A percentile compares a stretch with the other conserved stretches of the same genome.
Evolutionary conservation across 139 green algal genomes (phyloP).

Genomic region (Asterochloris sp.): DNA sequence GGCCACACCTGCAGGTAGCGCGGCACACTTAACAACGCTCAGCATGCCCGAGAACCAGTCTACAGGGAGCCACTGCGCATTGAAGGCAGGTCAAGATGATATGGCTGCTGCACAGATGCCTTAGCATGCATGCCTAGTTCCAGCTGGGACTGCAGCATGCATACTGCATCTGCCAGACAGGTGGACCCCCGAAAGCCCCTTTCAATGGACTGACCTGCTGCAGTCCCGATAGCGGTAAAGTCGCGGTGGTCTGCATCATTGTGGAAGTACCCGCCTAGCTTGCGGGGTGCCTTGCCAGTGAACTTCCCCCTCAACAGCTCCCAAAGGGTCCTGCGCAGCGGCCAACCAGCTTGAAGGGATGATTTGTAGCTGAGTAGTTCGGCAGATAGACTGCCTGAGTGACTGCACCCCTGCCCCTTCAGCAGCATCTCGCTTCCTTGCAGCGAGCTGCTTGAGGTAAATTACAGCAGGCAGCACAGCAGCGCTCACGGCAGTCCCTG

Average conservation of each 20-base stretch:
- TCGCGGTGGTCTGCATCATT: conserved; percentile 63
- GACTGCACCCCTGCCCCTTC: not conserved
- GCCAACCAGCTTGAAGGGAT: too few species aligned
- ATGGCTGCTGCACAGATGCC: not conserved
- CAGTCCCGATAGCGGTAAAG: conserved; percentile 64
- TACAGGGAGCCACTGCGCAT: not conserved
- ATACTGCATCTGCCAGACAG: too few species aligned
- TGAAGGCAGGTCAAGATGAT: too few species aligned
- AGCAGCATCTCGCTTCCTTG: not conserved
- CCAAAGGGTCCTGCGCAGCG: conserved; percentile 13
- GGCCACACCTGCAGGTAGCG: conserved; percentile 37
- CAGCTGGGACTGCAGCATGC: too few species aligned
- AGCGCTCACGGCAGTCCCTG: too few species aligned
- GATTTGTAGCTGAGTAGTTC: too few species aligned
- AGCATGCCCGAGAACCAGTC: not conserved
- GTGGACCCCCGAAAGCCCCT: too few species aligned
- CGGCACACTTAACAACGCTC: not conserved
- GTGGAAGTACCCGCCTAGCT: conserved; percentile 47
- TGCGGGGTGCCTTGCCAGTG: conserved; percentile 9
- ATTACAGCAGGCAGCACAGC: too few species aligned
- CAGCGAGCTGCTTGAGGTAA: too few species aligned
- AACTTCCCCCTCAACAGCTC: conserved; percentile 19
- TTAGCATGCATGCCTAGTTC: not conserved
- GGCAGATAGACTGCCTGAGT: not conserved
- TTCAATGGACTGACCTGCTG: conserved; percentile 18